Base-by-base conservation (phyloP, 768 basidiomycete genomes). In the Rhizopogon vesiculosus region DNA sequence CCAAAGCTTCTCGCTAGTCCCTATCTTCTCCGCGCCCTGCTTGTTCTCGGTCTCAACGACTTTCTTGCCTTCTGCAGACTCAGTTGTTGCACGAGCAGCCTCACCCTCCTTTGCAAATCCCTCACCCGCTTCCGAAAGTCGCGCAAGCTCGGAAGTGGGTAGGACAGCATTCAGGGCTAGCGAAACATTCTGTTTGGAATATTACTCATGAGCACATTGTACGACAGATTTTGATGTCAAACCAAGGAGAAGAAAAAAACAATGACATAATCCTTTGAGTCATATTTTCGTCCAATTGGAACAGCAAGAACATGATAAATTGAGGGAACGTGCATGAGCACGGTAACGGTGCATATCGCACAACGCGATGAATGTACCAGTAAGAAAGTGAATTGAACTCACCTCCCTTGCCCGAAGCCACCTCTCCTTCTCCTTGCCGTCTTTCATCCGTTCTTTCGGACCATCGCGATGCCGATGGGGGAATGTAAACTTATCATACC, bases 111-210 rank as follows among this genome's bases (percentile, higher is more conserved):
- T 62, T 22, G 65, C 5, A 25, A 67, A 62, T 0, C 48, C 59
- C 10, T 64, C 57, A 8, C 68, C 68, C 3, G 66, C 46, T 16
- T 63, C 68, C 12, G 66, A 69, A 13, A 68, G 18, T 48, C 19
- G 57, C 29, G 46, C 38, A 33, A 68, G 64, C 16, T 61, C 60
- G 10, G 54, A 31, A 2, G 52, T 33, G 0, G 66, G 53, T 8
- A 68, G 48, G n/a, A 68, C 68, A 15, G 67, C 68, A 10, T 55
- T 68, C 22, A 70, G 53, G 0, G 68, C 67, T 33, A 66, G 28
- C 6, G 67, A 67, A 41, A 68, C 69, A 4, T 53, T 64, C 67
- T 68, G 22, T 31, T 19, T 0, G 19, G 3, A 10, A 35, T 19
- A 3, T 35, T 9, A 35, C 5, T 3, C 5, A 15, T 49, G 33